Base-by-base conservation (phyloP, 257 asterid genomes). In the Solanum chmielewskii region DNA sequence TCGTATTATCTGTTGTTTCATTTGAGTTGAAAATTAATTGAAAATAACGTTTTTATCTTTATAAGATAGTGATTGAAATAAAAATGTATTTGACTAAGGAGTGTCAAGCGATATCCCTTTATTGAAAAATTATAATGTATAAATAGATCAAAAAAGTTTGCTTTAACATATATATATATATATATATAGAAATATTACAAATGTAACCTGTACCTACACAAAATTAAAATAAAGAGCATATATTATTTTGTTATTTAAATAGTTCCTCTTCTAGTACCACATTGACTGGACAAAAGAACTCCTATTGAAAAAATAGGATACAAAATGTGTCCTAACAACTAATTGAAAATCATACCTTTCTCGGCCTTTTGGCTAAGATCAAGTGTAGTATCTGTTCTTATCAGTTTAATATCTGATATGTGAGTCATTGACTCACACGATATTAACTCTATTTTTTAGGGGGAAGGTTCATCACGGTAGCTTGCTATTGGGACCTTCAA, bases 341-440 rank as follows among this genome's bases (percentile, higher is more conserved):
- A 2, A 2, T 62, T 0, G 3, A 11, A 2, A 21, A 2, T 9
- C 94, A 94, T 93, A 92, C 95, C 95, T 93, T 92, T 92, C 93
- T 92, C 95, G 93, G 97, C 95, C 96, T 91, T 93, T 95, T 93
- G 97, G 93, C 91, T 91, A 90, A 92, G 93, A 91, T 94, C 94
- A 90, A 92, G 92, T 93, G 94, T 93, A 92, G 98, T 92, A 94
- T 95, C 93, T 93, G 94, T 94, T 94, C 95, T 93, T 93, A 93
- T 94, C 94, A 92, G 94, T 93, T 94, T 71, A 74, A 74, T 74
- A 74, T 74, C 9, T 74, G 52, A 74, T 74, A 74, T 21, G 52
- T 74, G 18, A 3, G 49, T 37, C 11, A 37, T 74, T 0, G 3
- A 68, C 37, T 11, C 75, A 68, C 75, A 68, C 29, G 81, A 74